Evolutionary conservation across 805 yeast genomes (phyloP), one percentile per base, ranked within the genome.

Genomic region (Kuraishia molischiana): DNA sequence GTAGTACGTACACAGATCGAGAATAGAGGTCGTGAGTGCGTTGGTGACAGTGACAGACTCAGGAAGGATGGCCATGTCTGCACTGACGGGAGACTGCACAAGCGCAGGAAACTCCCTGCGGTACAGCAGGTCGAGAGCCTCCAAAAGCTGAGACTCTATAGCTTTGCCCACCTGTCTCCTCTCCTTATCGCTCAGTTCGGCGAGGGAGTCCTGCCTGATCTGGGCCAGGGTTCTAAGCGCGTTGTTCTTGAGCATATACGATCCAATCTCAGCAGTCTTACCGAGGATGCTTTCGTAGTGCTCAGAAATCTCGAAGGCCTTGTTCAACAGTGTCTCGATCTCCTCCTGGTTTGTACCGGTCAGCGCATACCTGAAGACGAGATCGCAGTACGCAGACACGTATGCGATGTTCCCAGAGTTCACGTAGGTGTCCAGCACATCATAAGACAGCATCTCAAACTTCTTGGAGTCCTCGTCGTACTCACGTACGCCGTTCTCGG

Each of bases 341-440:
- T 50, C 48, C 4, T 48, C 49, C 1, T 49, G 15, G 24, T 59
- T 52, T 1, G 54, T 56, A 4, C 61, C 50, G 1, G 65, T 54
- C 19, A 65, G 32, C 0, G 69, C 67, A 43, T 57, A 55, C 44
- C 73, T 52, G 5, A 63, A 37, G 4, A 67, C 44, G 9, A 68
- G 44, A 46, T 69, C 70, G 38, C 54, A 48, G 36, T 59, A 59
- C 21, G 52, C 49, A 3, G 56, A 44, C 13, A 66, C 37, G 40
- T 64, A 66, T 0, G 48, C 42, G 3, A 49, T 24, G 41, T 61
- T 56, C 44, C 61, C 57, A 34, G 49, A 54, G 20, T 55, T 52
- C 34, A 45, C 44, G 35, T 49, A 54, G 38, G 44, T 41, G 8
- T 49, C 41, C 14, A 60, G 36, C 20, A 49, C 42, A 9, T 47